These are phyloP conservation scores for Carex kokanica DNA, from an alignment of 176 grass and related monocot species.

Conservation along the genomic window DNA sequence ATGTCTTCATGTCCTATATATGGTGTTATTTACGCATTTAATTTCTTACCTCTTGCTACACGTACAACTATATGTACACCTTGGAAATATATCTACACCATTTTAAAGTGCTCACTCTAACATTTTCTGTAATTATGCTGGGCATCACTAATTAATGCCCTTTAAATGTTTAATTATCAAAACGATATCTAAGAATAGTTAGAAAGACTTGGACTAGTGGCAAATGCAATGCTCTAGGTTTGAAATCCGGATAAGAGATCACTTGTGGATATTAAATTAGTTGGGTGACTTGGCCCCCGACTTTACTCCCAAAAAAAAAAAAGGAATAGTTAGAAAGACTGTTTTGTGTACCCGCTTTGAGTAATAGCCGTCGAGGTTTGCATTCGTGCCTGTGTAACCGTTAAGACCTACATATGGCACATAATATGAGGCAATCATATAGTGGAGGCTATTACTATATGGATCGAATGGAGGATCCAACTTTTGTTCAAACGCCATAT, in stretches of 20 bases:
- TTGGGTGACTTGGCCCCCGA: too few species aligned
- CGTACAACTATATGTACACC: neutral
- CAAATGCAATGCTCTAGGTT: too few species aligned
- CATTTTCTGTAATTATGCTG: neutral
- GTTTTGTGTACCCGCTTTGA: slow-evolving; percentile 38
- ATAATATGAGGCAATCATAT: slow-evolving; percentile 51
- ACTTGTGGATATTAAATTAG: too few species aligned
- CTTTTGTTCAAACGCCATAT: slow-evolving; percentile 45
- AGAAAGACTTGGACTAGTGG: neutral
- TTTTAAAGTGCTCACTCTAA: neutral
- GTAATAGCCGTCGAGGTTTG: slow-evolving; percentile 51
- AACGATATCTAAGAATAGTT: neutral
- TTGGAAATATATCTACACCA: neutral
- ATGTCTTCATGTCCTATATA: neutral
- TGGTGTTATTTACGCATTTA: neutral
- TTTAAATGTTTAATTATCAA: neutral
- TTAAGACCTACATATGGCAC: slow-evolving; percentile 73
- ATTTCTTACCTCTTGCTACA: neutral
- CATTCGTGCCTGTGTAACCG: slow-evolving; percentile 60
- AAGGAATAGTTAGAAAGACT: too few species aligned
- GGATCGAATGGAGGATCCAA: slow-evolving; percentile 75
- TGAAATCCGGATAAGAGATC: too few species aligned
- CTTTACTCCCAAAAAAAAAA: too few species aligned
- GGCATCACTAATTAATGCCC: neutral
- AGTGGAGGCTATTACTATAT: slow-evolving; percentile 50